Base-by-base conservation (phyloP, 2,329 filamentous ascomycete genomes). In the Nannizziopsis arthrosporioides region DNA sequence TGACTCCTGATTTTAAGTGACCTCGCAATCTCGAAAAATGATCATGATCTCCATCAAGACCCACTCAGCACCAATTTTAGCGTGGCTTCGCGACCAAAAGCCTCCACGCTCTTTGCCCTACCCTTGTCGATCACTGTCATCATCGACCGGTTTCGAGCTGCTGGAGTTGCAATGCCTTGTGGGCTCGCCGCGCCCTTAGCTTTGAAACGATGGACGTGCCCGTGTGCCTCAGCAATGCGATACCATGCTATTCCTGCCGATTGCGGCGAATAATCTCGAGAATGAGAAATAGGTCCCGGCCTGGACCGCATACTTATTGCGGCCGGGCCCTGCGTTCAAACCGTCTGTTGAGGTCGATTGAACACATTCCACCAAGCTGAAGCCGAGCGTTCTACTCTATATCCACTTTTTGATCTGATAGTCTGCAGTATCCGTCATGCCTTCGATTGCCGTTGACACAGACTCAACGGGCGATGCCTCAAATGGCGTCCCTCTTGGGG, bases 131-230 rank as follows among this genome's bases (percentile, higher is more conserved):
- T 37, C 35, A 17, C n/a, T 17, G 17, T 14, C 22, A 22, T 19
- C 17, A n/a, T 41, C 38, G 15, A 41, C 14, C 7, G 10, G 38
- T 41, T 11, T 15, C 5, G 34, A n/a, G 27, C 41, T 43, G 41
- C 27, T 18, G 27, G 18, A 43, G 41, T 43, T 17, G 41, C 30
- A 43, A 43, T 15, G 30, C n/a, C 15, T 19, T 19, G 41, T 15
- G 31, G 34, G 32, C 31, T 10, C n/a, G 34, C 18, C 30, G 31
- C 41, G n/a, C 30, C 41, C n/a, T 43, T 31, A 43, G 41, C 15
- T 35, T 43, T 34, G 41, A 43, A 43, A 43, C 41, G 27, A 9
- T 34, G 41, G 6, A 7, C 27, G 27, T 43, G 41, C 27, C 41
- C 41, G 18, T 32, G 7, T 43, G 30, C 27, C 31, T 43, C 39